Evolutionary conservation across 768 basidiomycete genomes (phyloP).

Genomic region (Hirschioporus abietinus): DNA sequence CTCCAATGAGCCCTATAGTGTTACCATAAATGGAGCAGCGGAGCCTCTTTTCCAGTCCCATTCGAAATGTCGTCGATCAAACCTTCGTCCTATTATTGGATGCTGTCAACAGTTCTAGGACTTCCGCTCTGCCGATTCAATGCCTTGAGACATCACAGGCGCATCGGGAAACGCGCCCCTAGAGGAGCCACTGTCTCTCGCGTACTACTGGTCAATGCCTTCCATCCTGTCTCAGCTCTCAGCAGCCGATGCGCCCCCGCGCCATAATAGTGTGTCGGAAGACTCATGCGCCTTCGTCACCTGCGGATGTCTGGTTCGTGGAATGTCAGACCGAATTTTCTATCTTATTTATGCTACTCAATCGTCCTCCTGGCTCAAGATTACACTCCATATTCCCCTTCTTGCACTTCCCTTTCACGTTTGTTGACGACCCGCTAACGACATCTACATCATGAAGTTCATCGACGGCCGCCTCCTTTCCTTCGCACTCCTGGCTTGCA

Average conservation of each 20-base stretch:
- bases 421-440: background rate
- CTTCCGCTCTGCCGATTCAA: background rate
- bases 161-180: background rate
- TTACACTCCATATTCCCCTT: conserved; percentile 28
- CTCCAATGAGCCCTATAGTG: background rate
- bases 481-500: background rate
- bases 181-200: background rate
- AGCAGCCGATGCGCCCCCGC: background rate
- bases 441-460: conserved; percentile 1
- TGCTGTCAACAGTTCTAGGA: background rate
- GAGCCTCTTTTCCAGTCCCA: background rate
- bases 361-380: background rate
- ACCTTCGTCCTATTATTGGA: background rate
- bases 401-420: conserved; percentile 30
- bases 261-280: background rate
- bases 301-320: background rate
- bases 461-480: conserved; percentile 1
- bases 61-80: background rate
- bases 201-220: background rate
- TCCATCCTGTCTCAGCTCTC: background rate
- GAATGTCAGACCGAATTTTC: background rate
- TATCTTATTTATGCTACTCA: background rate
- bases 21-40: background rate
- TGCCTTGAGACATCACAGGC: background rate
- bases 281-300: background rate